phyloP scores from a whole-genome alignment of 2,329 filamentous ascomycete genomes.

The Pseudogymnoascus sp. region DNA sequence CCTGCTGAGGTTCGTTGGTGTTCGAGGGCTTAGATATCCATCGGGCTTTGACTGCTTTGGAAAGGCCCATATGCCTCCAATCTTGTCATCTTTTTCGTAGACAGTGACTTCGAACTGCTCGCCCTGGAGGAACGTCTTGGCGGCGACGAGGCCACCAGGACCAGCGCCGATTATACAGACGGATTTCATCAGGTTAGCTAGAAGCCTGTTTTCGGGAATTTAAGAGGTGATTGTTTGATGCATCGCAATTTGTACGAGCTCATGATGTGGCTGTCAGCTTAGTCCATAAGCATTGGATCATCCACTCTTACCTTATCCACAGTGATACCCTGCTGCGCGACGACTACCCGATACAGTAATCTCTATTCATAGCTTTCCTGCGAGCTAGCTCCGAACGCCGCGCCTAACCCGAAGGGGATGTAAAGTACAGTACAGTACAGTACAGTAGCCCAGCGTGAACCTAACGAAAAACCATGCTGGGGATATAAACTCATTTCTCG shows the following conservation, averaged over 20 bases:
- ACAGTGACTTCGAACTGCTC: conserved; percentile 9
- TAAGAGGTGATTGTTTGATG: background rate
- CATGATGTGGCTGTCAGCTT: background rate
- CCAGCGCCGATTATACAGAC: conserved; percentile 14
- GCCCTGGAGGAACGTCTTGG: conserved; percentile 13
- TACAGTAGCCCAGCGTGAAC: conserved; percentile 20
- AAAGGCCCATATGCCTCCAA: conserved; percentile 15
- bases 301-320: conserved; percentile 40
- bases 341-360: conserved; percentile 45
- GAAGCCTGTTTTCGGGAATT: background rate
- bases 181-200: conserved; percentile 8
- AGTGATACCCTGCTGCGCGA: conserved; percentile 35
- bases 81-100: conserved; percentile 9
- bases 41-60: conserved; percentile 3
- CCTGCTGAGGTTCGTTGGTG: conserved; percentile 13
- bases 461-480: conserved; percentile 5
- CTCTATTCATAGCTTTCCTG: conserved; percentile 43
- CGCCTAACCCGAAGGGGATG: conserved; percentile 15
- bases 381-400: background rate
- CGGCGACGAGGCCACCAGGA: conserved; percentile 15
- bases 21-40: conserved; percentile 10
- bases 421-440: background rate
- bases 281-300: background rate
- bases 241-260: background rate
- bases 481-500: background rate